Evolutionary conservation across 768 basidiomycete species (phyloP), one percentile per base, ranked within the genome.

Genomic region (Plicaturopsis crispa): DNA sequence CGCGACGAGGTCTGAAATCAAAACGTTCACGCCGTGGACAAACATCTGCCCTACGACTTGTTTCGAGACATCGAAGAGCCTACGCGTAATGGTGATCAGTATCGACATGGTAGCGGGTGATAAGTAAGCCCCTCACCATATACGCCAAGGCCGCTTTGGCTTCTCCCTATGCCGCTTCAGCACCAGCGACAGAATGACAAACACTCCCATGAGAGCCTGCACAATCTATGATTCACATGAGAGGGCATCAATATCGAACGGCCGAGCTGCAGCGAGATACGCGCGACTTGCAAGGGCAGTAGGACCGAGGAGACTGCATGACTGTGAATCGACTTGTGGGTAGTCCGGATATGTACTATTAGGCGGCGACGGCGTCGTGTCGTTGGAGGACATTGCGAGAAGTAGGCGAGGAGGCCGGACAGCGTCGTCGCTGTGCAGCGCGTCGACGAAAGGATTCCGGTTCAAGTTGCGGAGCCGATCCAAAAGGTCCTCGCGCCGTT

Each of bases 51-150:
- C 94, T 11, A 85, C 70, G 38, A 96, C 65, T 66, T 97, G 93
- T 57, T 96, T 96, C 2, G 81, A 83, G 4, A 96, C 85, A 51
- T 96, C 92, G 56, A 87, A 91, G n/a, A 85, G 54, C 90, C 87
- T 90, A 35, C 14, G 40, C 36, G 51, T 32, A 53, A 48, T 34
- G 24, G 11, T 18, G 14, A n/a, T 19, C 16, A 19, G n/a, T 11
- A 21, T 47, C 31, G 49, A 47, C 21, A n/a, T n/a, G 40, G 32
- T 23, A 10, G 18, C 33, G 35, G n/a, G 24, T 17, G 13, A 19
- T 11, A 14, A 28, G 35, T 30, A 41, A 46, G n/a, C n/a, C n/a
- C n/a, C 76, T 42, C 48, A 84, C 90, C 94, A 98, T 63, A 96
- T 94, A 49, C 73, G 69, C 94, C 94, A 98, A 14, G 81, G 85